Base-by-base conservation (phyloP, 495 filamentous ascomycete species). In the Amphirosellinia nigrospora region DNA sequence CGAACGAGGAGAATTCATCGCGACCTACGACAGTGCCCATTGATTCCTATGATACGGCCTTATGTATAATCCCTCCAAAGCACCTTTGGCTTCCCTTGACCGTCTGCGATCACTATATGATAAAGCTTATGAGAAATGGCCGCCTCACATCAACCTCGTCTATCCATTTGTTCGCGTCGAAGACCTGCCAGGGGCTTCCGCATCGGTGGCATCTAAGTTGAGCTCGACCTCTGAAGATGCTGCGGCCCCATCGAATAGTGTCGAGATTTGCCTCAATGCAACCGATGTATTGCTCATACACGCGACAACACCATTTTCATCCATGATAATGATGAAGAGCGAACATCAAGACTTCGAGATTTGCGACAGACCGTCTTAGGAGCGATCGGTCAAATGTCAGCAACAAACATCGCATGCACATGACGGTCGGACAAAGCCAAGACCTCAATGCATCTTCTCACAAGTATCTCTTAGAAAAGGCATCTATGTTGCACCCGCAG, bases 121-220 rank as follows among this genome's bases (percentile, higher is more conserved):
- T 74, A 85, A 85, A 59, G 82, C 81, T 2, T 85, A 85, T 71
- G 78, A 74, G 36, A 86, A 82, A 79, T 89, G 88, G 88, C 86
- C 87, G 3, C 85, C 87, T 7, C 88, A 90, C 69, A 69, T 89
- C 70, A 90, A 89, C 68, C 70, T 90, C 38, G 72, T 88, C 2
- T 89, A 90, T 69, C 88, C 88, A 11, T 90, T 89, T 69, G 86
- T 88, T 4, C 73, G 77, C 4, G 70, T 78, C 19, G 77, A 79
- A 28, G 56, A 53, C 23, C 77, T 86, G 70, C 73, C 32, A 66
- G 76, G 3, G 16, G 61, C 26, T 61, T 82, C 39, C 5, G 34
- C 66, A 21, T 78, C 78, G n/a, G 69, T 79, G 32, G 61, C 64
- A 39, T 69, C 72, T n/a, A 59, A 79, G 23, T 72, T 69, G 39